Conservation (phyloP, 2,329 filamentous ascomycete genomes). For the Monosporascus sp. region DNA sequence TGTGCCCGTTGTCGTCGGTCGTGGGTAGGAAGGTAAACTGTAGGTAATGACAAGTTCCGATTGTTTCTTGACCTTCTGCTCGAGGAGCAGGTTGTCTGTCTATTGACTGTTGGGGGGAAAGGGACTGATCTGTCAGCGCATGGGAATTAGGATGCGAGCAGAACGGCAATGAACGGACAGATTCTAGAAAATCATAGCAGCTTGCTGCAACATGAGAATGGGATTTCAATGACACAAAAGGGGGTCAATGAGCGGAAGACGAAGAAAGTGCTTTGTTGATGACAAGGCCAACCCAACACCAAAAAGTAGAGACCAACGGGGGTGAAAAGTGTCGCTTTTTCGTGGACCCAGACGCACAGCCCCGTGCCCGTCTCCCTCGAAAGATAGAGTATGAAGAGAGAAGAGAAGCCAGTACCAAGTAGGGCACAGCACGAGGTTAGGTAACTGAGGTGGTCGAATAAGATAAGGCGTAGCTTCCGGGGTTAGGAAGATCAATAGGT, state of each 20-base stretch:
- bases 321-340: not conserved
- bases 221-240: conserved; percentile 21
- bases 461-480: not conserved
- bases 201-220: conserved; percentile 23
- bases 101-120: conserved; percentile 10
- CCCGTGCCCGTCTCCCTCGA: not conserved
- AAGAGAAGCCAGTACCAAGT: not conserved
- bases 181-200: conserved; percentile 19
- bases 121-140: conserved; percentile 21
- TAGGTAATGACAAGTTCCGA: not conserved
- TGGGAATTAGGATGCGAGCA: conserved; percentile 13
- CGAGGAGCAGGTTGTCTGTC: conserved; percentile 15
- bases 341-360: not conserved
- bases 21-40: conserved; percentile 1
- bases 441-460: not conserved
- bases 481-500: not conserved
- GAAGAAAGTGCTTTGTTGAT: conserved; percentile 23
- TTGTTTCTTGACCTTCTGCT: conserved; percentile 15
- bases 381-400: not conserved
- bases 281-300: conserved; percentile 21
- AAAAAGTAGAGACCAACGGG: conserved; percentile 13
- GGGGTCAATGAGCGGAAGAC: conserved; percentile 14
- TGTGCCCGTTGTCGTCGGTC: conserved; percentile 3
- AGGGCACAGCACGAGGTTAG: not conserved
- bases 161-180: conserved; percentile 14